phyloP scores from a whole-genome alignment of 257 asterid species.

The Plantago ovata region DNA sequence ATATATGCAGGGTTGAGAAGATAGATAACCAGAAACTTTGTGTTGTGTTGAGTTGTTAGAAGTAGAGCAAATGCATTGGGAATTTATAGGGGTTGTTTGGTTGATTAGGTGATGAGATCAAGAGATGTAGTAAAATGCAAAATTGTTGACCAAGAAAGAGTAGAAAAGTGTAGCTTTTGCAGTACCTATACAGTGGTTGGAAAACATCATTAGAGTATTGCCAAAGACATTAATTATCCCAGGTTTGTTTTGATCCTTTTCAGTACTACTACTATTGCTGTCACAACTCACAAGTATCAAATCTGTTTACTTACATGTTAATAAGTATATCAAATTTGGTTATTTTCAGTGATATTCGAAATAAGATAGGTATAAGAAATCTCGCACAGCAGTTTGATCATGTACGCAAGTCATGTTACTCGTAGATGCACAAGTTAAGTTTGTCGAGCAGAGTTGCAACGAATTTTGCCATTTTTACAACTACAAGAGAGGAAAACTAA shows the following conservation, averaged over 20 bases:
- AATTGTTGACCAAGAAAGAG: background rate
- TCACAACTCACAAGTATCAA: too few species aligned
- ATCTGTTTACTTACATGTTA: too few species aligned
- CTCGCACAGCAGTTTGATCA: too few species aligned
- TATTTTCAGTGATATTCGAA: too few species aligned
- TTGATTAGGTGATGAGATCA: constrained; percentile 24
- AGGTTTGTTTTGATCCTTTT: constrained; percentile 11
- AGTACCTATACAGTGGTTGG: constrained; percentile 22
- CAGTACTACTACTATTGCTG: too few species aligned
- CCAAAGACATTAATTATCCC: constrained; percentile 30
- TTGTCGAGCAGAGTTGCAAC: too few species aligned
- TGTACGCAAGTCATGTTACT: too few species aligned
- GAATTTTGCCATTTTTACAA: too few species aligned
- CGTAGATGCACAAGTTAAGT: too few species aligned
- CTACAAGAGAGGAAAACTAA: too few species aligned
- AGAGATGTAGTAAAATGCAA: background rate
- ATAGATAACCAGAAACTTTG: background rate
- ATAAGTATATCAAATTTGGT: too few species aligned
- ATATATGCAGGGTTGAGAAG: background rate
- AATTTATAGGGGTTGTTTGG: constrained; percentile 20
- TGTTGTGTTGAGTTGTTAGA: constrained; percentile 10
- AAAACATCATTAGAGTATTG: constrained; percentile 32
- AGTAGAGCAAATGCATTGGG: constrained; percentile 17
- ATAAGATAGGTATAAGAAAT: too few species aligned
- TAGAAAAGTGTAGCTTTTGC: background rate